These are phyloP conservation scores for Nissolia schottii DNA, from an alignment of 306 rosid genomes.

Conservation along the genomic window DNA sequence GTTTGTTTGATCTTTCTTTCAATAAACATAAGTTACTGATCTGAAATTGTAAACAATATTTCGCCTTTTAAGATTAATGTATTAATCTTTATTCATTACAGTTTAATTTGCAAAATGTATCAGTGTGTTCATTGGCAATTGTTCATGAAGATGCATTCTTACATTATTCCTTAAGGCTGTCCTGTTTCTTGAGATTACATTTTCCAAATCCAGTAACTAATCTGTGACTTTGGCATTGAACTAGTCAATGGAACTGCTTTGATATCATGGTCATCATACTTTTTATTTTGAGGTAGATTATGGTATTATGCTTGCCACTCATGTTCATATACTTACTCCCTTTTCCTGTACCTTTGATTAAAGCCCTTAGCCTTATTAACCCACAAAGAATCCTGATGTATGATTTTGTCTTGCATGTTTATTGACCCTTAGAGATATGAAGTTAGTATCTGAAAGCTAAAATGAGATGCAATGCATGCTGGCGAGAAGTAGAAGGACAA, in stretches of 20 bases:
- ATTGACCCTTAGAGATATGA: constrained; percentile 34
- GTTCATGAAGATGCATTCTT: neutral
- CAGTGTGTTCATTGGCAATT: neutral
- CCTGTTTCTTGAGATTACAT: neutral
- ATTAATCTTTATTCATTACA: neutral
- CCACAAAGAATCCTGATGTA: constrained; percentile 15
- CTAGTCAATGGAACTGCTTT: neutral
- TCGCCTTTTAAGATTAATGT: neutral
- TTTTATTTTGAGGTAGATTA: neutral
- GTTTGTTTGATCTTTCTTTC: constrained; percentile 6
- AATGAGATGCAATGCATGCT: constrained; percentile 99
- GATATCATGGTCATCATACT: neutral
- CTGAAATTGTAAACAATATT: neutral
- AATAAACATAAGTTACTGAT: neutral
- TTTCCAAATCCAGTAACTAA: neutral
- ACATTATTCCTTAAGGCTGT: neutral
- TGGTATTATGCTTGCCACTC: neutral
- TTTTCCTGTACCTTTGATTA: neutral
- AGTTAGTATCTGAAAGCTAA: constrained; percentile 40
- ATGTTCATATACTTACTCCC: neutral
- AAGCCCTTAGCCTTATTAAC: neutral
- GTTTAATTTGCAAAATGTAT: neutral
- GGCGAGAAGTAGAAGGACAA: constrained; percentile 96
- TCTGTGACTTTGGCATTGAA: neutral
- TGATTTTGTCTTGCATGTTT: constrained; percentile 34